A percentile compares a stretch with the other conserved stretches of the same genome.
These are phyloP conservation scores for Kwoniella sp. DNA, from an alignment of 768 basidiomycete species.

Conservation along the genomic window DNA sequence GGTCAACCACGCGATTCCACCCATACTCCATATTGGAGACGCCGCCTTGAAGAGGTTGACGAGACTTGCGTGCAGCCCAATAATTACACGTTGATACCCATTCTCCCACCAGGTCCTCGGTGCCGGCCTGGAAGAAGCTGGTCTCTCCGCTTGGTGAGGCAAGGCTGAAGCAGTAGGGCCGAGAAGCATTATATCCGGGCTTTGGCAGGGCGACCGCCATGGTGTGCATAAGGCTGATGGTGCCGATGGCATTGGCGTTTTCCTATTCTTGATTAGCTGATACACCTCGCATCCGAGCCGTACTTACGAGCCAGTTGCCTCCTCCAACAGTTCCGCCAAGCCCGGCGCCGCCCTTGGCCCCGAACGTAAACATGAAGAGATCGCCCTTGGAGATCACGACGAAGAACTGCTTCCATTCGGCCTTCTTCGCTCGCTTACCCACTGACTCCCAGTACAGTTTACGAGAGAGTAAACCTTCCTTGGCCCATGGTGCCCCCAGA, in stretches of 20 bases:
- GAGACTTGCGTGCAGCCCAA: slow-evolving; percentile 93
- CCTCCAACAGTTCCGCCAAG: slow-evolving; percentile 68
- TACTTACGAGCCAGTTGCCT: slow-evolving; percentile 93
- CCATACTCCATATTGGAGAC: slow-evolving; percentile 99
- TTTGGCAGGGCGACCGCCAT: slow-evolving; percentile 80
- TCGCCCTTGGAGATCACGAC: slow-evolving; percentile 94
- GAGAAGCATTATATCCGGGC: slow-evolving; percentile 83
- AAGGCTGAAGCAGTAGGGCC: slow-evolving; percentile 91
- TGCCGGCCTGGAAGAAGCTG: slow-evolving; percentile 98
- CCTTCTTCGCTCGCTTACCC: slow-evolving; percentile 79
- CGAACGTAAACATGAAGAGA: slow-evolving; percentile 93
- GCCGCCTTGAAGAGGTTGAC: slow-evolving; percentile 90
- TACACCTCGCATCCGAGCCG: too few relatives aligned
- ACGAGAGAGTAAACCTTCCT: slow-evolving; percentile 91
- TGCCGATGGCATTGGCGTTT: slow-evolving; percentile 80
- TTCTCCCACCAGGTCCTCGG: slow-evolving; percentile 95
- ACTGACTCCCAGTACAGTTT: slow-evolving; percentile 90
- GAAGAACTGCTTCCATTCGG: slow-evolving; percentile 89
- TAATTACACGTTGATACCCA: slow-evolving; percentile 99
- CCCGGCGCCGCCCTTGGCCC: slow-evolving; percentile 53
- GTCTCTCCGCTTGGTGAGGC: slow-evolving; percentile 81
- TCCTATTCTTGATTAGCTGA: too few relatives aligned
- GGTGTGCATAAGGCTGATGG: slow-evolving; percentile 77
- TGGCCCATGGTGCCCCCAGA: slow-evolving; percentile 96
- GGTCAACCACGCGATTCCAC: slow-evolving; percentile 69